phyloP scores from a whole-genome alignment of 2,329 filamentous ascomycete species.

The Claviceps africana region DNA sequence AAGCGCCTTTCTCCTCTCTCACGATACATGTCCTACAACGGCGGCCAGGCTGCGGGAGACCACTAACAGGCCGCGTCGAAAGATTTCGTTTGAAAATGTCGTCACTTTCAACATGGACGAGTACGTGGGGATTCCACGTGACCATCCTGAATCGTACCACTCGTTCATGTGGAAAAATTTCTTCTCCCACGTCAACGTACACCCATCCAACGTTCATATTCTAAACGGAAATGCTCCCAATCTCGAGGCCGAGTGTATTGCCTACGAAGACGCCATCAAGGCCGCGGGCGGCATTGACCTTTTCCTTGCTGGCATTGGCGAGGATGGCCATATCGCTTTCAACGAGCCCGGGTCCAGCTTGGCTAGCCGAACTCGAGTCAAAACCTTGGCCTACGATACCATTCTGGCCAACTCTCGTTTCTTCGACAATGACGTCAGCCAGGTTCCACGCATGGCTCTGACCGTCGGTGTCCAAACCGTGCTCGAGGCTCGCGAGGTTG shows the following conservation, averaged over 20 bases:
- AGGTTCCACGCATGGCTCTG: constrained; percentile 69
- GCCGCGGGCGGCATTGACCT: constrained; percentile 66
- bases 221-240: constrained; percentile 67
- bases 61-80: background rate
- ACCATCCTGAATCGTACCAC: constrained; percentile 78
- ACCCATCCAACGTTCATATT: constrained; percentile 71
- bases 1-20: background rate
- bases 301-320: constrained; percentile 73
- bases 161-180: constrained; percentile 90
- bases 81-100: constrained; percentile 77
- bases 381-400: constrained; percentile 77
- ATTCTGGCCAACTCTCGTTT: constrained; percentile 76
- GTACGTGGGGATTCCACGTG: constrained; percentile 70
- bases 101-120: constrained; percentile 93
- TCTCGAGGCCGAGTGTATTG: constrained; percentile 61
- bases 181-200: constrained; percentile 73
- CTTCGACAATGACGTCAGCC: constrained; percentile 59
- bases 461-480: constrained; percentile 78
- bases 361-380: constrained; percentile 65
- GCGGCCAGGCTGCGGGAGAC: background rate
- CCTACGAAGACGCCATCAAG: constrained; percentile 68
- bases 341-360: constrained; percentile 77
- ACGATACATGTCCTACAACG: too few species aligned
- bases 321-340: constrained; percentile 81
- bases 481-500: constrained; percentile 66